Evolutionary conservation across 23 red algal genomes (phyloP).

Genomic region (Agarophyton chilense): DNA sequence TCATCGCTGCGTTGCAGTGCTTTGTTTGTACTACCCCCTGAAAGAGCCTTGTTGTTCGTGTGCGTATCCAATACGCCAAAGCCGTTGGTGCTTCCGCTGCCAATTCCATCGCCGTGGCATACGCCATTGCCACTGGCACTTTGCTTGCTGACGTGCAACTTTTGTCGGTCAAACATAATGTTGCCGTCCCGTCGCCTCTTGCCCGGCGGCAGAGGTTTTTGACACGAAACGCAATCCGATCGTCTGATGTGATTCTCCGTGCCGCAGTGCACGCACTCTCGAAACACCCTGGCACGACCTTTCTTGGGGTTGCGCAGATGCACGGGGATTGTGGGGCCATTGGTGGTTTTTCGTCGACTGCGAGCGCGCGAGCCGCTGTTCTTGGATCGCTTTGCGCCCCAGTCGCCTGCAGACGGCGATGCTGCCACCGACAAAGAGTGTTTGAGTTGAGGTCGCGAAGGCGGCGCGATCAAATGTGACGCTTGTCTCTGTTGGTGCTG

Average conservation of each 20-base stretch:
- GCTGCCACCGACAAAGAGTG: not conserved
- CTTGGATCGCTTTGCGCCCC: not conserved
- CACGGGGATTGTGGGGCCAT: slow-evolving; percentile 29
- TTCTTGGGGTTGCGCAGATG: slow-evolving; percentile 65
- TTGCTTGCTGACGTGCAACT: not conserved
- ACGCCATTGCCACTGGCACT: too few species aligned
- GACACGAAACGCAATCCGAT: slow-evolving; percentile 35
- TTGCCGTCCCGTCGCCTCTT: slow-evolving; percentile 60
- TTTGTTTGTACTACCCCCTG: not conserved
- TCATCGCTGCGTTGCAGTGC: not conserved
- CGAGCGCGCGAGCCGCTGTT: not conserved
- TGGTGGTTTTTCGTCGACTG: not conserved
- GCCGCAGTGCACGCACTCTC: slow-evolving; percentile 33
- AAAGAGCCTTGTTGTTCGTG: not conserved
- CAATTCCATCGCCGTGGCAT: too few species aligned
- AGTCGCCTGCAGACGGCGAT: not conserved
- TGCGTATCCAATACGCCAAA: not conserved
- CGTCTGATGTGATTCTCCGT: slow-evolving; percentile 59
- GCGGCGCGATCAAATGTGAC: too few species aligned
- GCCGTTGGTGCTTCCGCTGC: too few species aligned
- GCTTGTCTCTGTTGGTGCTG: too few species aligned
- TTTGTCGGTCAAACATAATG: not conserved
- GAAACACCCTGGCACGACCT: slow-evolving; percentile 53
- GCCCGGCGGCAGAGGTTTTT: slow-evolving; percentile 26
- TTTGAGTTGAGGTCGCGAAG: not conserved